These are phyloP conservation scores for Candida gorgasii DNA, from an alignment of 805 yeast genomes.

Conservation along the genomic window DNA sequence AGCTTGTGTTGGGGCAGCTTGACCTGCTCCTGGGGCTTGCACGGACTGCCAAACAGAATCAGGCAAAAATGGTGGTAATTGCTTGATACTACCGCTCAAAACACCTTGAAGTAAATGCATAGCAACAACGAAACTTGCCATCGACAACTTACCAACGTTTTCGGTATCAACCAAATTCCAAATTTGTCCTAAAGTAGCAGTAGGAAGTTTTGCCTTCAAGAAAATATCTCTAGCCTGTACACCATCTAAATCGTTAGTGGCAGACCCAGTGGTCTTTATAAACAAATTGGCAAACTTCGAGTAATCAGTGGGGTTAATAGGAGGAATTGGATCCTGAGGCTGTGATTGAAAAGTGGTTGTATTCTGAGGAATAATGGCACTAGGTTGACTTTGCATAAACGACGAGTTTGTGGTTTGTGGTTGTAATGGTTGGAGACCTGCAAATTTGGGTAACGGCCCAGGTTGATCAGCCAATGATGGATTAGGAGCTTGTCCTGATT, in stretches of 20 bases:
- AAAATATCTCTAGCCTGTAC: constrained; percentile 83
- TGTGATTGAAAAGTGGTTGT: constrained; percentile 30
- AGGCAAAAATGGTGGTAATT: constrained; percentile 49
- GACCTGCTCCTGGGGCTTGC: constrained; percentile 3
- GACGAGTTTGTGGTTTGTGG: constrained; percentile 41
- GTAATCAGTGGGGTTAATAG: constrained; percentile 57
- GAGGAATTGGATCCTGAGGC: constrained; percentile 45
- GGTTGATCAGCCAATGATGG: constrained; percentile 53
- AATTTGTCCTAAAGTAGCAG: constrained; percentile 73
- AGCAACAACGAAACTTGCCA: constrained; percentile 82
- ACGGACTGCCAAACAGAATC: constrained; percentile 44
- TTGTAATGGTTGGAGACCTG: constrained; percentile 29
- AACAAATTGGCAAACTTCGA: constrained; percentile 70
- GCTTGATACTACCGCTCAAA: constrained; percentile 61
- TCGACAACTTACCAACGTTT: constrained; percentile 68
- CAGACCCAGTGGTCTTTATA: constrained; percentile 61
- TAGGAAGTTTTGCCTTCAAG: constrained; percentile 83
- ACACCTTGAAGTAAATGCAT: constrained; percentile 92
- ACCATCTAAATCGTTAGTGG: constrained; percentile 64
- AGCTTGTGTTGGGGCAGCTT: not conserved
- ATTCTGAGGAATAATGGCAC: constrained; percentile 35
- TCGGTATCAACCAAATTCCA: constrained; percentile 87
- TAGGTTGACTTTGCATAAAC: constrained; percentile 44
- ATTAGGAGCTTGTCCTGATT: constrained; percentile 61
- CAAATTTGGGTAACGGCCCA: constrained; percentile 67